A percentile compares a stretch with the other conserved stretches of the same genome.
phyloP scores from a whole-genome alignment of 2,329 filamentous ascomycete genomes.

The Cryphonectria nitschkei region DNA sequence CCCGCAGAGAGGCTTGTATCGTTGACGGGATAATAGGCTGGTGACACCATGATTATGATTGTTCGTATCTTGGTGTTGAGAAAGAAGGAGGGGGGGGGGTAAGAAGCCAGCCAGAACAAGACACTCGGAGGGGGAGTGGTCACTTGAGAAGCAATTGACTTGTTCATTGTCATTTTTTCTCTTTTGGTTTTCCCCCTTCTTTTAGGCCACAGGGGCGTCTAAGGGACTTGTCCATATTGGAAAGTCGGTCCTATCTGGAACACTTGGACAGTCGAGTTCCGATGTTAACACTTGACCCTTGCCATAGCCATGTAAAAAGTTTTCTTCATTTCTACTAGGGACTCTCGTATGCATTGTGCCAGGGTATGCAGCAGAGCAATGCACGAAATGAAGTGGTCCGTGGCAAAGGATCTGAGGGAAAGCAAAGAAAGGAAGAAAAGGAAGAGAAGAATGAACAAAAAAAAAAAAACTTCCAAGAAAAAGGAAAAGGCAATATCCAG shows the following conservation, averaged over 20 bases:
- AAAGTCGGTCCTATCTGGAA: background rate
- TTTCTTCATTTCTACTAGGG: too few species aligned
- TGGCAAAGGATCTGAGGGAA: background rate
- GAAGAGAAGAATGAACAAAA: background rate
- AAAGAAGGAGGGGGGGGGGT: too few species aligned
- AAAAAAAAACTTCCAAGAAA: background rate
- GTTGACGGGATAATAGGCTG: conserved; percentile 21
- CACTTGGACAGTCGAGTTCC: background rate
- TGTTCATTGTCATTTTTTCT: background rate
- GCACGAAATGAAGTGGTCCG: background rate
- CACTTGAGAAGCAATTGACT: background rate
- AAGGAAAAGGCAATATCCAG: background rate
- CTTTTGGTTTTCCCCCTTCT: background rate
- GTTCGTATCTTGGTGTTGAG: background rate
- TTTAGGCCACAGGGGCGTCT: background rate
- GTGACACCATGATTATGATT: conserved; percentile 10
- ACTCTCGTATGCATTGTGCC: background rate
- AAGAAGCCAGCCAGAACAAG: background rate
- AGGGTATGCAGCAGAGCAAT: background rate
- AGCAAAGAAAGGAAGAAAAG: background rate
- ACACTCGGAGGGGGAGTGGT: background rate
- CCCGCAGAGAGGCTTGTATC: conserved; percentile 19
- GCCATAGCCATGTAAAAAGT: background rate
- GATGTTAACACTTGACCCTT: background rate
- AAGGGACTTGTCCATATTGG: background rate